phyloP scores from a whole-genome alignment of 202 grass and related monocot species.

The Zoysia matrella region DNA sequence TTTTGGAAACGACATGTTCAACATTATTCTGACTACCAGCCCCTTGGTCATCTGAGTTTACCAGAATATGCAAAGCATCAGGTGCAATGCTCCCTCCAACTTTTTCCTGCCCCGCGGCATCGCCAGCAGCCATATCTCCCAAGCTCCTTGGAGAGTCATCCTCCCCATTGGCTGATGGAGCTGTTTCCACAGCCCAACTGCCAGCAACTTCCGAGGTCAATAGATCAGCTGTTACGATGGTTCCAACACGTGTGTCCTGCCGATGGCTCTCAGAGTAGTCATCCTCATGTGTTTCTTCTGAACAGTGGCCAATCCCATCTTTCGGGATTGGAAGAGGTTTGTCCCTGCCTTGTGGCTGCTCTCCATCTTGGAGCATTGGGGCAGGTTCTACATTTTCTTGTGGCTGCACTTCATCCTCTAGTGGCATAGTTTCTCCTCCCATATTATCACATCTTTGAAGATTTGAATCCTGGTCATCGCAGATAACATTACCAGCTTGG shows the following conservation, averaged over 20 bases:
- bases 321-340: no score
- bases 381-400: no score
- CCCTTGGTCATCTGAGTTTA: no score
- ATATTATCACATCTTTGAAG: constrained; percentile 65
- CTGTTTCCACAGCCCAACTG: no score
- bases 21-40: no score
- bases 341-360: no score
- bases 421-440: constrained; percentile 69
- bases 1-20: no score
- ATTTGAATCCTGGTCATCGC: constrained; percentile 45
- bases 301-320: constrained; percentile 36
- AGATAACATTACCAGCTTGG: constrained; percentile 56
- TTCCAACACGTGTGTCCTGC: constrained; percentile 56
- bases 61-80: constrained; percentile 55
- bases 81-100: constrained; percentile 26
- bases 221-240: constrained; percentile 76
- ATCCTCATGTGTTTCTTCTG: constrained; percentile 56
- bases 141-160: no score
- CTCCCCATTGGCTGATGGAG: no score
- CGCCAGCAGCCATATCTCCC: constrained; percentile 39
- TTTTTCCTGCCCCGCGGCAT: constrained; percentile 22
- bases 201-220: no score
- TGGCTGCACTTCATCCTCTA: constrained; percentile 70
- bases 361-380: no score
- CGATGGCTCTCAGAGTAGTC: constrained; percentile 50